Evolutionary conservation across 2,329 filamentous ascomycete genomes (phyloP).

Genomic region (Onygenales sp.): DNA sequence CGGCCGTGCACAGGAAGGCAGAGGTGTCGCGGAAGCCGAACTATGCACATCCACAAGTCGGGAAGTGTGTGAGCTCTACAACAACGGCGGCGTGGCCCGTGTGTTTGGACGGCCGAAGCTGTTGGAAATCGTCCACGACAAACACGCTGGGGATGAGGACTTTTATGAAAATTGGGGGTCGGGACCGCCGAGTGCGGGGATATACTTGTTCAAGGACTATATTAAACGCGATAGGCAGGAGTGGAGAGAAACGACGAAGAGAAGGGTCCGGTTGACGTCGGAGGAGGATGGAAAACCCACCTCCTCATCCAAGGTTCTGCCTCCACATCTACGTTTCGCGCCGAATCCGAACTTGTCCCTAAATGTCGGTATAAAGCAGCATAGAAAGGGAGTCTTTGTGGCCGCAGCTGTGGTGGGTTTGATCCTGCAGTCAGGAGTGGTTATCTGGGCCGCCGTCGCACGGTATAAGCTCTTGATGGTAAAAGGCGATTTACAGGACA

Average conservation of each 20-base stretch:
- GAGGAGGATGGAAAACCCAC: background rate
- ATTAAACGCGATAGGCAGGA: constrained; percentile 3
- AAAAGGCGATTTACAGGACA: background rate
- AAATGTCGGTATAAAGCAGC: constrained; percentile 14
- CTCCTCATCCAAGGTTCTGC: background rate
- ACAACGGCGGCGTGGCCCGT: constrained; percentile 29
- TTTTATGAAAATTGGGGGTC: constrained; percentile 8
- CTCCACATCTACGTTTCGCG: constrained; percentile 1
- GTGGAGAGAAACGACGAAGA: background rate
- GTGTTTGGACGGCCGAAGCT: constrained; percentile 26
- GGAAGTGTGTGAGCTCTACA: constrained; percentile 32
- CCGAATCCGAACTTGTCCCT: constrained; percentile 16
- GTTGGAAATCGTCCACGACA: constrained; percentile 26
- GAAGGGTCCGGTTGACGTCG: background rate
- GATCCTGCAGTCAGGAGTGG: constrained; percentile 5
- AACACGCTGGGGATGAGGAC: constrained; percentile 35
- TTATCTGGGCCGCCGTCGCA: background rate
- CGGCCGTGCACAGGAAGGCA: constrained; percentile 16
- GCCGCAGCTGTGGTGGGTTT: constrained; percentile 15
- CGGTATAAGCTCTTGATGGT: no score
- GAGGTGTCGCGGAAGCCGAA: constrained; percentile 16
- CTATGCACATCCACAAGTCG: constrained; percentile 18
- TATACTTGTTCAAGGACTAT: constrained; percentile 16
- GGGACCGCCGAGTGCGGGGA: constrained; percentile 15
- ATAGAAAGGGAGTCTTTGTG: background rate